Conservation (phyloP, 208 protist species). For the Wallacemonas sp. region DNA sequence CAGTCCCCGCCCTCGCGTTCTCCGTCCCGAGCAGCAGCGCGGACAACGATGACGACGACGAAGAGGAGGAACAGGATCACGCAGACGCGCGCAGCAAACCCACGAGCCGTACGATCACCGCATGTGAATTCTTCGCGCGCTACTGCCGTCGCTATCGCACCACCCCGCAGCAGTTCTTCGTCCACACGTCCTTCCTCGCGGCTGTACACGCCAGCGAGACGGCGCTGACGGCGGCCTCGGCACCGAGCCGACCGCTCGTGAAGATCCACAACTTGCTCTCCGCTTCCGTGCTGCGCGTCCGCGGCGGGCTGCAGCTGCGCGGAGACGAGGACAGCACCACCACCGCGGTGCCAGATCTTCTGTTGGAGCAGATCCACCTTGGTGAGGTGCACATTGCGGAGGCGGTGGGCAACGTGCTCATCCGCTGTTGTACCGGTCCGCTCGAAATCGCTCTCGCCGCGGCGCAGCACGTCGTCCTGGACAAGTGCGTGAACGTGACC, state of each 20-base stretch:
- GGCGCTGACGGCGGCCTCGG: not conserved
- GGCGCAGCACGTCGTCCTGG: slow-evolving; percentile 53
- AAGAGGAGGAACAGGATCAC: not conserved
- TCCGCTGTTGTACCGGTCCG: slow-evolving; percentile 63
- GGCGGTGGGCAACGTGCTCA: slow-evolving; percentile 46
- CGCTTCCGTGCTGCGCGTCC: slow-evolving; percentile 33
- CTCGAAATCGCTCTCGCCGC: slow-evolving; percentile 72
- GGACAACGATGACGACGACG: too few relatives aligned
- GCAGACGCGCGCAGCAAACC: not conserved
- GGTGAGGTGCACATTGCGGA: slow-evolving; percentile 69
- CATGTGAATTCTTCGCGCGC: slow-evolving; percentile 1
- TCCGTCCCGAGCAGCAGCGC: too few relatives aligned
- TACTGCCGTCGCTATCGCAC: slow-evolving; percentile 13
- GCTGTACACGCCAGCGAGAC: not conserved
- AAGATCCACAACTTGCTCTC: slow-evolving; percentile 52
- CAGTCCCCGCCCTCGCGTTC: slow-evolving; percentile 5
- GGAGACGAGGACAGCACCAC: not conserved
- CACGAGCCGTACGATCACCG: not conserved
- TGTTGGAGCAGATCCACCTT: slow-evolving; percentile 51
- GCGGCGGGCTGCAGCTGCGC: slow-evolving; percentile 24
- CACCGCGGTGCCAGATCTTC: slow-evolving; percentile 26
- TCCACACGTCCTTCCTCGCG: not conserved
- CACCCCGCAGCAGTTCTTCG: not conserved
- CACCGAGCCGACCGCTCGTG: slow-evolving; percentile 11
- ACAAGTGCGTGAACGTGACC: slow-evolving; percentile 64